Base-by-base conservation (phyloP, 441 rosid genomes). In the Caryocar brasiliense region DNA sequence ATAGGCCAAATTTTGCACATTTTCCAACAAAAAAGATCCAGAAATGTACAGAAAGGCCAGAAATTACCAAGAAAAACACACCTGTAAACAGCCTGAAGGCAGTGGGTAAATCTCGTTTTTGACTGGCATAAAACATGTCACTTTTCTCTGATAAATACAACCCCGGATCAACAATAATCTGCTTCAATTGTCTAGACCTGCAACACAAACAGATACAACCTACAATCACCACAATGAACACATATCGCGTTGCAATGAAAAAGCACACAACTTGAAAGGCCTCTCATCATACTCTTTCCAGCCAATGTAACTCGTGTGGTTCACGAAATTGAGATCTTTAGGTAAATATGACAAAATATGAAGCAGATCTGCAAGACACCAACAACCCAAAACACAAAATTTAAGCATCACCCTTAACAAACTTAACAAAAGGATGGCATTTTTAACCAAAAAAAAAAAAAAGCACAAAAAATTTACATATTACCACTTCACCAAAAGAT, bases 131-230 rank as follows among this genome's bases (percentile, higher is more conserved):
- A 59, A 88, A 85, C 88, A 88, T 81, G 33, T 68, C 71, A 5
- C 66, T 64, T 60, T 73, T 83, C 66, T 85, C 97, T 14, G 53
- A 55, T 34, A 83, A 79, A 76, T 88, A 92, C 56, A 92, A 87
- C 40, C 97, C 97, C 6, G 99, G 95, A 64, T 92, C 97, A 40
- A 92, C 94, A 56, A 88, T 88, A 39, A 85, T 81, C 6, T 87
- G 90, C 74, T 79, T 85, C 88, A 92, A 59, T 58, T 72, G 75
- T 72, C 71, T 80, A 3, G 87, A 77, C 77, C 99, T 92, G 54
- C 6, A 47, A 70, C 44, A 51, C 22, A 49, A 28, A 33, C 61
- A 17, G 32, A 43, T 15, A 25, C 7, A 26, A 50, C 29, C 52
- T 34, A 37, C 19, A 56, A 27, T 41, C 51, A 46, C 1, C 11